Base-by-base conservation (phyloP, 2,329 filamentous ascomycete genomes). In the Colletotrichum lentis region DNA sequence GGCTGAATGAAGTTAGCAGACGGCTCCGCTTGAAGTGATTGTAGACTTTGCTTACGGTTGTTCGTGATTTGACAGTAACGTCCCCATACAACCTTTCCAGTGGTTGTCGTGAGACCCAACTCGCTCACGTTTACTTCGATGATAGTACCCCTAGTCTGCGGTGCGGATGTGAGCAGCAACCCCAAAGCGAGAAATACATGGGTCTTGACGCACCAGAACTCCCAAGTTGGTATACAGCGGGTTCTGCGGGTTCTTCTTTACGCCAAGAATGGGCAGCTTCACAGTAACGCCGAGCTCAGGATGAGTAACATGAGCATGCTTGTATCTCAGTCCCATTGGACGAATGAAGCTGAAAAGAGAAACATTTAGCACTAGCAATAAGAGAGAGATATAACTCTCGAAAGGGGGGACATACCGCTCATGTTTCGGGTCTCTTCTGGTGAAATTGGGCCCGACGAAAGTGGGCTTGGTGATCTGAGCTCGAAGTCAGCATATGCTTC, bases 41-140 rank as follows among this genome's bases (percentile, higher is more conserved):
- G 41, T 24, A 20, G 5, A 16, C 16, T 22, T 43, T 35, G 24
- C 43, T 20, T 61, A 61, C 58, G 39, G 73, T 35, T 43, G 27
- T 61, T 61, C 24, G 85, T 85, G 50, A 92, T 85, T 79, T 94
- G 91, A 8, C 91, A 92, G 81, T 90, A 96, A 72, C 92, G 86
- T 73, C 93, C 94, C 94, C 94, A 97, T 7, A 95, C 93, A 10
- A 97, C 93, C 82, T 97, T 97, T 71, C 96, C 96, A 70, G 89
- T 90, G 1, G 94, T 91, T 3, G 96, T 98, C 18, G 96, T 93
- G 70, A 98, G 83, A 71, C 96, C 96, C 71, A 98, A 81, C 78
- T 99, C 96, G 64, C 88, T 91, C 37, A 97, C 94, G 77, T 99
- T 97, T 74, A 98, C 94, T 80, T 98, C 95, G 75, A 95, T 39